phyloP scores from a whole-genome alignment of 495 filamentous ascomycete genomes.

The Chaetomium cochliodes region DNA sequence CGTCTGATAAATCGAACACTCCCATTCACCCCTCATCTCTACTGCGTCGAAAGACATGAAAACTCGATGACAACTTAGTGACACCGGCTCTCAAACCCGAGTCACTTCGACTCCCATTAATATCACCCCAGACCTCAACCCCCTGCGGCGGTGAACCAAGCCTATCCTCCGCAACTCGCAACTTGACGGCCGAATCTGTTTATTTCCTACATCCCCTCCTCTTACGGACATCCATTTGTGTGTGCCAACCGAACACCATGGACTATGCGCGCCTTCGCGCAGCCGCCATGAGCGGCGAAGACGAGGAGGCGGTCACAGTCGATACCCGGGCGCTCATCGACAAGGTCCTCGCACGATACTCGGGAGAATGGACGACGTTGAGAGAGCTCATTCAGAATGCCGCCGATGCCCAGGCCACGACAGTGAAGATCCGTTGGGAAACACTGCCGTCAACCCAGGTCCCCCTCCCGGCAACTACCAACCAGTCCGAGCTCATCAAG shows the following conservation, averaged over 20 bases:
- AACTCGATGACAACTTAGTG: not conserved
- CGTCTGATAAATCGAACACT: too few relatives aligned
- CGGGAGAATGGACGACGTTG: constrained; percentile 83
- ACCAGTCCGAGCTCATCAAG: constrained; percentile 69
- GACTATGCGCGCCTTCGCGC: constrained; percentile 83
- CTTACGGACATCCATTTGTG: not conserved
- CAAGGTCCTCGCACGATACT: constrained; percentile 93
- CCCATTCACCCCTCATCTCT: too few relatives aligned
- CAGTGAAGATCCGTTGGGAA: constrained; percentile 87
- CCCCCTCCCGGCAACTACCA: constrained; percentile 65
- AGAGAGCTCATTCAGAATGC: constrained; percentile 98
- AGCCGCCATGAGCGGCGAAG: constrained; percentile 78
- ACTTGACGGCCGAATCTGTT: not conserved
- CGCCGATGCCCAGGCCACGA: constrained; percentile 87
- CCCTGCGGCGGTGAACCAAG: not conserved
- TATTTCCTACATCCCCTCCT: not conserved
- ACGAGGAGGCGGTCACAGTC: constrained; percentile 97
- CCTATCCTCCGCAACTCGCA: not conserved
- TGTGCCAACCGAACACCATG: constrained; percentile 36
- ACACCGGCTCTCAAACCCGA: too few relatives aligned
- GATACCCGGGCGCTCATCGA: constrained; percentile 96
- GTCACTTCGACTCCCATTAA: too few relatives aligned
- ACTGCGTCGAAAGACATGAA: too few relatives aligned
- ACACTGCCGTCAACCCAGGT: constrained; percentile 76
- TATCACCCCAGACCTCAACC: too few relatives aligned